Conservation (phyloP, 495 filamentous ascomycete genomes). For the Eremomyces bilateralis region DNA sequence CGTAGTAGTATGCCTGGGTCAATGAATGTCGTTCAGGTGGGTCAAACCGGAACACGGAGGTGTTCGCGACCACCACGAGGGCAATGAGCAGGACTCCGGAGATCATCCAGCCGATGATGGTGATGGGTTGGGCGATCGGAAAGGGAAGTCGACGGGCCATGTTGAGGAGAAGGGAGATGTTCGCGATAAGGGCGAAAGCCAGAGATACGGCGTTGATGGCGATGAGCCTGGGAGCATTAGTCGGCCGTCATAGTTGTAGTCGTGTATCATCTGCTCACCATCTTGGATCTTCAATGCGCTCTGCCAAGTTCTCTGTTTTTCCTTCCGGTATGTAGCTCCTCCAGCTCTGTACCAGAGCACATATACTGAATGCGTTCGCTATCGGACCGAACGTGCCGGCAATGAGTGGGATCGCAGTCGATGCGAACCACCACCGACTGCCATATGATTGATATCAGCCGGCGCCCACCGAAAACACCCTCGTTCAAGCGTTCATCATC, state of each 20-base stretch:
- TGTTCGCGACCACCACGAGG: slow-evolving; percentile 32
- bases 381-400: slow-evolving; percentile 74
- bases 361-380: slow-evolving; percentile 62
- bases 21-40: slow-evolving; percentile 28
- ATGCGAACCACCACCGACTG: slow-evolving; percentile 73
- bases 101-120: slow-evolving; percentile 40
- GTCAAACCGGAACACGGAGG: slow-evolving; percentile 24
- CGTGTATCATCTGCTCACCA: slow-evolving; percentile 27
- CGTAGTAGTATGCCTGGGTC: slow-evolving; percentile 66
- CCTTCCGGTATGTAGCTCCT: slow-evolving; percentile 32
- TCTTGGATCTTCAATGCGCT: slow-evolving; percentile 38
- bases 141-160: slow-evolving; percentile 45
- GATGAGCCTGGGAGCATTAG: slow-evolving; percentile 28
- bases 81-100: slow-evolving; percentile 42
- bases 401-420: slow-evolving; percentile 58
- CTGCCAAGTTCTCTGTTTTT: slow-evolving; percentile 21
- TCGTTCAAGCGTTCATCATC: too few relatives aligned
- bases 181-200: slow-evolving; percentile 46
- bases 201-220: slow-evolving; percentile 58
- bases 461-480: too few relatives aligned
- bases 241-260: neutral
- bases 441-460: too few relatives aligned
- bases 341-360: slow-evolving; percentile 54
- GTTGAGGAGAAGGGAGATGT: slow-evolving; percentile 47
- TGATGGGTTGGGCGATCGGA: slow-evolving; percentile 39